Evolutionary conservation across 2,329 filamentous ascomycete species (phyloP), one percentile per base, ranked within the genome.

Genomic region (Fusarium pseudograminearum): DNA sequence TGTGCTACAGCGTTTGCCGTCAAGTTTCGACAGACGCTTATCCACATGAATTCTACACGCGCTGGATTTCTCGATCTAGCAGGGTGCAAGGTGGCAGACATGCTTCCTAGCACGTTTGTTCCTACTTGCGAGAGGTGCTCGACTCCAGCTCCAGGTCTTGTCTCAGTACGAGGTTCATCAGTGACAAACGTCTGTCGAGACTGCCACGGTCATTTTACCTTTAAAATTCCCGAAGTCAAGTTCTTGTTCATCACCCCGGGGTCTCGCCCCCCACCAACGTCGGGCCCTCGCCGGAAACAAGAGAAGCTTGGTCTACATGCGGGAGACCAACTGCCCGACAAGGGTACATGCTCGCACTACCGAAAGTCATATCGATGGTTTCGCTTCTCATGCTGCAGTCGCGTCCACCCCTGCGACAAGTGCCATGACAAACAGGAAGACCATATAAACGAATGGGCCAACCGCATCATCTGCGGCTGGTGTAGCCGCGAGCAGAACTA

Each of bases 401-500:
- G 84, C 60, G 86, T 90, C 38, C 83, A 88, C 72, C 76, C 87
- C n/a, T 90, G 88, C 77, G 88, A 90, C 74, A 87, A 86, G 80
- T 97, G 93, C 79, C 93, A 97, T 75, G 92, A 96, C 77, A 85
- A 82, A 18, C 85, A 81, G 12, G 88, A 89, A 72, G 89, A 91
- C 52, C 93, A 97, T 80, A 82, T 86, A 10, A 90, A 92, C 69
- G 93, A 96, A 80, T 93, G 93, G 85, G 93, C 93, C 10, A 93
- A 91, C 74, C 84, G 92, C 50, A 96, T 96, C 92, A 88, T 95
- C 36, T 95, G 92, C 77, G 91, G 91, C 9, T 91, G 86, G 82
- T 93, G 93, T 79, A 93, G 90, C 68, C 84, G 93, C 53, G 93
- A 97, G 82, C 92, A 95, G 80, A 89, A 89, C 69, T 97, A 93